Evolutionary conservation across 805 yeast genomes (phyloP).

Genomic region (Metschnikowia corniflorae): DNA sequence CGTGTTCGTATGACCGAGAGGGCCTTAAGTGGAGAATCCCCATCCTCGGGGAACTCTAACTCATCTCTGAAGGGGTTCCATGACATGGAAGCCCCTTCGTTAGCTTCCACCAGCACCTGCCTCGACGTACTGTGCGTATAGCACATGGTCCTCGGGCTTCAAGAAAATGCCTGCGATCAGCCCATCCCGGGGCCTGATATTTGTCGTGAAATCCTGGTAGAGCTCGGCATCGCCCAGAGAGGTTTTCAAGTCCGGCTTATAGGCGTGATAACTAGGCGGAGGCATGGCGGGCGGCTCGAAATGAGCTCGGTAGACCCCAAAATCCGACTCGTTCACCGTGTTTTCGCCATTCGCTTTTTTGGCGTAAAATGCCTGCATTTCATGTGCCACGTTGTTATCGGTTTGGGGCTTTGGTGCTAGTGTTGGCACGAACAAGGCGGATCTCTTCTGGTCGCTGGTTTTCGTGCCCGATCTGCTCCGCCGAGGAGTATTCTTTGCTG

Average conservation of each 20-base stretch:
- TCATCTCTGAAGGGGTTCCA: neutral
- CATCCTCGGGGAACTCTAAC: constrained; percentile 32
- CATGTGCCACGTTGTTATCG: too few relatives aligned
- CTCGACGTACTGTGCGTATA: constrained; percentile 4
- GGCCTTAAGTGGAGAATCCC: constrained; percentile 45
- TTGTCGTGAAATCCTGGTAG: constrained; percentile 2
- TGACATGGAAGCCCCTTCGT: too few relatives aligned
- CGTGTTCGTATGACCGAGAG: constrained; percentile 32
- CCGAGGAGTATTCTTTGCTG: too few relatives aligned
- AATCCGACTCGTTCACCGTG: constrained; percentile 8
- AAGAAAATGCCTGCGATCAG: neutral
- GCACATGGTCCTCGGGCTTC: neutral
- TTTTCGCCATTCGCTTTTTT: too few relatives aligned
- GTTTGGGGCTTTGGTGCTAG: too few relatives aligned
- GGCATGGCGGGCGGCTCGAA: constrained; percentile 13
- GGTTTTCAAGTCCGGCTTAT: neutral
- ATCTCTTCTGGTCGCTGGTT: too few relatives aligned
- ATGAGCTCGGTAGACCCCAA: constrained; percentile 7
- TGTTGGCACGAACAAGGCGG: too few relatives aligned
- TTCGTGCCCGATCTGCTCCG: too few relatives aligned
- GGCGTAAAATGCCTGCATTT: too few relatives aligned
- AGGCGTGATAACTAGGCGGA: neutral
- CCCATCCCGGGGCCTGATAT: neutral
- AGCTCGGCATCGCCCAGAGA: constrained; percentile 5
- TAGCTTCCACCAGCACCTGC: neutral